phyloP scores from a whole-genome alignment of 345 rosid genomes.

The Luvunga scandens region DNA sequence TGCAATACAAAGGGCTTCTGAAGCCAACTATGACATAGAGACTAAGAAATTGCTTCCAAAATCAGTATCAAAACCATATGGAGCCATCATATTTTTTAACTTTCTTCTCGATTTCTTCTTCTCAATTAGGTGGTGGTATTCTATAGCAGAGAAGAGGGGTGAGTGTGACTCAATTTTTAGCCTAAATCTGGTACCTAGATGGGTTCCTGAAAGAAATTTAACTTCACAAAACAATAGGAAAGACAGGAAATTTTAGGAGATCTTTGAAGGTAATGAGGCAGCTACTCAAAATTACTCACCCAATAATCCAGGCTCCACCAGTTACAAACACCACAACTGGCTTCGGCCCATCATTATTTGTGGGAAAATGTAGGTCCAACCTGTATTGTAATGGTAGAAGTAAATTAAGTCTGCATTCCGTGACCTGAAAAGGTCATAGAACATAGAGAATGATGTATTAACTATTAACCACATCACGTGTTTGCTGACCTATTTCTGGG shows the following conservation, averaged over 20 bases:
- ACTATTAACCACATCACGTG: neutral
- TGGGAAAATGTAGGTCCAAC: constrained; percentile 85
- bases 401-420: constrained; percentile 1
- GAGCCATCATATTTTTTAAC: neutral
- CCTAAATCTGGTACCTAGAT: neutral
- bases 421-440: neutral
- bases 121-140: neutral
- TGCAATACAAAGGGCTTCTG: neutral
- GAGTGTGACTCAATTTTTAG: neutral
- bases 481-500: constrained; percentile 82
- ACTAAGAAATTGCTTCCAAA: neutral
- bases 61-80: neutral
- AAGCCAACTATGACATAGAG: neutral
- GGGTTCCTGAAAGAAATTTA: neutral
- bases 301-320: constrained; percentile 99
- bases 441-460: neutral
- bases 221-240: neutral
- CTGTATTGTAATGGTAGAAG: constrained; percentile 34
- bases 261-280: neutral
- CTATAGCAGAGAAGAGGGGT: neutral
- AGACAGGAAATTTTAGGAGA: neutral
- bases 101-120: neutral
- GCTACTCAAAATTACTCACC: constrained; percentile 46
- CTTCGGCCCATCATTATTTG: constrained; percentile 53
- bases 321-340: constrained; percentile 94